Percentiles rank a stretch among this genome's conserved stretches.
Evolutionary conservation across 345 rosid genomes (phyloP).

Genomic region (Anastatica hierochuntica): DNA sequence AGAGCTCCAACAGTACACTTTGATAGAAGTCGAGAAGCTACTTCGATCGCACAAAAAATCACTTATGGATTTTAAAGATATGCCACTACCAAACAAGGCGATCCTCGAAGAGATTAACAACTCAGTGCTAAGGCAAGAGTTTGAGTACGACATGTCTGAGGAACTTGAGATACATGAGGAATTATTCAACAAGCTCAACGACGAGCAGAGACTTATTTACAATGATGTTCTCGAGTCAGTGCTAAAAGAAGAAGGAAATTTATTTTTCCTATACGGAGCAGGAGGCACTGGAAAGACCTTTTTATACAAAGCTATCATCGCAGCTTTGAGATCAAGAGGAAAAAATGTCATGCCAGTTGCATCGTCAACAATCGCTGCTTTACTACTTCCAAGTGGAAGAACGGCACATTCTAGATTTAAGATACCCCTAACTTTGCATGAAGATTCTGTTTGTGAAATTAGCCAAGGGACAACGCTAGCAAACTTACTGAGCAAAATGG

Average conservation of each 20-base stretch:
- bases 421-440: neutral
- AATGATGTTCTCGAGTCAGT: neutral
- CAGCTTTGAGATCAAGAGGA: neutral
- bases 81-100: neutral
- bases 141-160: neutral
- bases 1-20: too few relatives aligned
- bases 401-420: neutral
- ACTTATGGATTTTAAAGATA: too few relatives aligned
- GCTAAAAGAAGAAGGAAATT: neutral
- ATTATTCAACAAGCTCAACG: neutral
- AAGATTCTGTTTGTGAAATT: neutral
- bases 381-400: neutral
- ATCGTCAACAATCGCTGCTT: neutral
- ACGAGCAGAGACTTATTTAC: neutral
- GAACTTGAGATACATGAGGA: neutral
- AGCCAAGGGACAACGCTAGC: neutral
- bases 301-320: neutral
- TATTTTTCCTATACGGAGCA: neutral
- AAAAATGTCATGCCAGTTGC: neutral
- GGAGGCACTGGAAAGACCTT: neutral
- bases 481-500: neutral
- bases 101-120: neutral
- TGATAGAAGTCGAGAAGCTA: too few relatives aligned
- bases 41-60: too few relatives aligned
- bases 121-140: neutral